Evolutionary conservation across 805 yeast species (phyloP).

Genomic region (Debaryomyces tyrocola): DNA sequence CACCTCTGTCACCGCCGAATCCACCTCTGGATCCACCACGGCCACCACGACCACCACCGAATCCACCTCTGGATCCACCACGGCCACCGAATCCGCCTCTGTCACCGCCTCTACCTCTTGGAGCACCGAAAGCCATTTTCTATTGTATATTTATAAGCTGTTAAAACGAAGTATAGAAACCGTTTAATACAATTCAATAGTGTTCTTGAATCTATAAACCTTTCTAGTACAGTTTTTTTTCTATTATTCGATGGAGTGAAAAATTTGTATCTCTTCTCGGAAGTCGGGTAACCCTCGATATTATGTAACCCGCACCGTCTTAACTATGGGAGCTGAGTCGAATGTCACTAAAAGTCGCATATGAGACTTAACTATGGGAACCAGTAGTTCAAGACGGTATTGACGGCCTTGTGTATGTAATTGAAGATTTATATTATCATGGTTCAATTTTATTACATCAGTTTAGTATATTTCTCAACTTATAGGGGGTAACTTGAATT

Average conservation of each 20-base stretch:
- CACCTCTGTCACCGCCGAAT: constrained; percentile 48
- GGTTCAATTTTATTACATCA: no score
- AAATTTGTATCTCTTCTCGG: background rate
- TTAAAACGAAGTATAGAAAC: background rate
- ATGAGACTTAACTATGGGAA: background rate
- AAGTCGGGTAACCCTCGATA: constrained; percentile 2
- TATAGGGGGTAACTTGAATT: no score
- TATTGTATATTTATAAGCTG: background rate
- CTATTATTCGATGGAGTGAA: constrained; percentile 3
- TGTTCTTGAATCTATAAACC: background rate
- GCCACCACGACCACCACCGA: constrained; percentile 51
- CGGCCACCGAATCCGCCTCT: constrained; percentile 45
- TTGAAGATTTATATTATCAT: no score
- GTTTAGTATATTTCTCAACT: no score
- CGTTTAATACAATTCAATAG: background rate
- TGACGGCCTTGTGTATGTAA: no score
- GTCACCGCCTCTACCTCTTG: constrained; percentile 57
- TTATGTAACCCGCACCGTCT: constrained; percentile 1
- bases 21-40: constrained; percentile 48
- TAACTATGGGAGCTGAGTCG: constrained; percentile 3
- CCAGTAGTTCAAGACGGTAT: no score
- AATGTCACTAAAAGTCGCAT: background rate
- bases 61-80: constrained; percentile 55
- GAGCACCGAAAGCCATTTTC: constrained; percentile 73
- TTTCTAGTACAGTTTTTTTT: background rate